phyloP scores from a whole-genome alignment of 2,329 filamentous ascomycete species.

The Fusarium nodosum region DNA sequence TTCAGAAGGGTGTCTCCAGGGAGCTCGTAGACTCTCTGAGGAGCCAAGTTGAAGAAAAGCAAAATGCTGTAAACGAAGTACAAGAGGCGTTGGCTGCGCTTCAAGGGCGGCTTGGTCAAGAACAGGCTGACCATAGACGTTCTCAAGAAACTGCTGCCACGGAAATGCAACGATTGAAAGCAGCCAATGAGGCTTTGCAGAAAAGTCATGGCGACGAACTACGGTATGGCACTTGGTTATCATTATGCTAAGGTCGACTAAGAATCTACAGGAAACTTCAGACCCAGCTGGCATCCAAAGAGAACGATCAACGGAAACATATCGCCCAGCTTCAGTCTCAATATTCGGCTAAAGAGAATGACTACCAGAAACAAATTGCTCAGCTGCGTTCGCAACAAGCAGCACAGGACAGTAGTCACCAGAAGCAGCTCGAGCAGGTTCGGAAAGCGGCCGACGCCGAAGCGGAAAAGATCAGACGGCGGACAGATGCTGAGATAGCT shows the following conservation, averaged over 20 bases:
- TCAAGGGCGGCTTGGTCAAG: conserved; percentile 73
- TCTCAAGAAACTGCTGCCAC: conserved; percentile 68
- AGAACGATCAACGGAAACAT: conserved; percentile 53
- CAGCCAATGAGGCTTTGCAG: conserved; percentile 78
- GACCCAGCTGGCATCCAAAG: conserved; percentile 48
- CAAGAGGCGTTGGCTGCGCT: conserved; percentile 63
- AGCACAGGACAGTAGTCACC: conserved; percentile 52
- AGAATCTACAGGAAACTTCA: conserved; percentile 50
- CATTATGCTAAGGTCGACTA: conserved; percentile 26
- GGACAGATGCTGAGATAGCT: conserved; percentile 72
- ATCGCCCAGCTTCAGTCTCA: conserved; percentile 51
- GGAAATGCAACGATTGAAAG: conserved; percentile 63
- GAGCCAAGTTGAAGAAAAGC: conserved; percentile 80
- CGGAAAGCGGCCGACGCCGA: conserved; percentile 65
- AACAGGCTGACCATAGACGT: conserved; percentile 78
- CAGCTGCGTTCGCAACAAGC: conserved; percentile 43
- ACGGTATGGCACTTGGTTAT: conserved; percentile 56
- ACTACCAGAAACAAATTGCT: conserved; percentile 48
- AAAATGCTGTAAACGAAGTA: conserved; percentile 63
- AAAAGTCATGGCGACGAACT: conserved; percentile 77
- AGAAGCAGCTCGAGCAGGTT: conserved; percentile 60
- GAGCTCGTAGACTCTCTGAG: conserved; percentile 90
- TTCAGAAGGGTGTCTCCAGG: conserved; percentile 92
- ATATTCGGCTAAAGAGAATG: conserved; percentile 48
- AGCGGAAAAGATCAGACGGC: conserved; percentile 61